Percentiles rank a stretch among this genome's conserved stretches.
phyloP scores from a whole-genome alignment of 345 rosid species.

The Gossypium herbaceum region DNA sequence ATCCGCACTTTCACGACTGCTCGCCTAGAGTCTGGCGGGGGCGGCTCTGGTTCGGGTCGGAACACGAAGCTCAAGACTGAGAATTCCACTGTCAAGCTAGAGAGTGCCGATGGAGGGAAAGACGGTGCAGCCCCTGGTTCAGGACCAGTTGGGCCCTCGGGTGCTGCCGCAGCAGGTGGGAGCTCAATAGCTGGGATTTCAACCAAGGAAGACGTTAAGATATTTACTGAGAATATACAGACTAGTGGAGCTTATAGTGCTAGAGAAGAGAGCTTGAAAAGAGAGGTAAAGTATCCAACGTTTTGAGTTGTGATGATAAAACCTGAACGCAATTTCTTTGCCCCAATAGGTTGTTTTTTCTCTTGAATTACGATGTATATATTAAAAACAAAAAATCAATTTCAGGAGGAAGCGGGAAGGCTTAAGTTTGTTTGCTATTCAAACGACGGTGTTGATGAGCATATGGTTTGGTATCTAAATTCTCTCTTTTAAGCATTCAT shows the following conservation, averaged over 20 bases:
- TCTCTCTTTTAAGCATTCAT: conserved; percentile 21
- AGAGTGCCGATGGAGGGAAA: conserved; percentile 63
- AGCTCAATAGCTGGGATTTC: conserved; percentile 45
- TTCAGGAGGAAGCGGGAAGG: conserved; percentile 86
- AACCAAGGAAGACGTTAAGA: conserved; percentile 75
- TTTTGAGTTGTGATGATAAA: neutral
- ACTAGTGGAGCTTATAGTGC: conserved; percentile 96
- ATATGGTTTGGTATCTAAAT: conserved; percentile 88
- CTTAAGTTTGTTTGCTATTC: conserved; percentile 79
- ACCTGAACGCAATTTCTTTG: neutral
- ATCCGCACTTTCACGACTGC: conserved; percentile 84
- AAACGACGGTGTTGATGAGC: conserved; percentile 81
- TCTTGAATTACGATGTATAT: neutral
- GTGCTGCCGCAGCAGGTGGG: conserved; percentile 30
- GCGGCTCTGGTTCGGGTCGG: conserved; percentile 38
- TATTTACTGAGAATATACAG: conserved; percentile 88
- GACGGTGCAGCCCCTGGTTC: conserved; percentile 46
- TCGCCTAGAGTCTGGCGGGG: conserved; percentile 53
- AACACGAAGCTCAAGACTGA: conserved; percentile 69
- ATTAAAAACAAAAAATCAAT: conserved; percentile 1
- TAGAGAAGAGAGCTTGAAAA: conserved; percentile 84
- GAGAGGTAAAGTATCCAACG: conserved; percentile 51
- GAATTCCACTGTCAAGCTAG: conserved; percentile 60
- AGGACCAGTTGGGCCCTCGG: conserved; percentile 32
- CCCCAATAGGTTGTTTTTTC: neutral